These are phyloP conservation scores for Rasamsonia emersonii DNA, from an alignment of 2,329 filamentous ascomycete species.

Conservation along the genomic window DNA sequence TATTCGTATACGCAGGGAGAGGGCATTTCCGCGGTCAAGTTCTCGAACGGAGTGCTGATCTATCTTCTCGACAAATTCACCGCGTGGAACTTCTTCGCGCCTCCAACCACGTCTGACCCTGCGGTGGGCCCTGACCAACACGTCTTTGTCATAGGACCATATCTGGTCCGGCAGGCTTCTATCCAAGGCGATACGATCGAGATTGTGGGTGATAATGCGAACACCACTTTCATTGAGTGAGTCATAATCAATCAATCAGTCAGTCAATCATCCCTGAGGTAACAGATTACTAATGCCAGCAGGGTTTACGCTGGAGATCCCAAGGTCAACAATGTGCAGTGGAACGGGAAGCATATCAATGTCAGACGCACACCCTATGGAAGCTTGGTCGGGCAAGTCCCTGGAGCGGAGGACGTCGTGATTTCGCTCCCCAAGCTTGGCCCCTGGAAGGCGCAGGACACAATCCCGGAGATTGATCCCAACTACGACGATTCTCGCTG, in stretches of 20 bases:
- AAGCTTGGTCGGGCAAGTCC: slow-evolving; percentile 33
- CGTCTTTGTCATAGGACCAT: slow-evolving; percentile 37
- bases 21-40: slow-evolving; percentile 40
- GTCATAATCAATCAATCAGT: background rate
- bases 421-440: slow-evolving; percentile 39
- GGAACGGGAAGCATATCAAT: slow-evolving; percentile 37
- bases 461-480: slow-evolving; percentile 40
- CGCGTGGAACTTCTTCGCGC: slow-evolving; percentile 51
- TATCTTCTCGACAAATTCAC: slow-evolving; percentile 47
- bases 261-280: background rate
- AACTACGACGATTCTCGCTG: slow-evolving; percentile 46
- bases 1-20: slow-evolving; percentile 42
- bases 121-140: slow-evolving; percentile 39
- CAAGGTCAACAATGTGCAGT: slow-evolving; percentile 33
- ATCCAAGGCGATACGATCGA: slow-evolving; percentile 26
- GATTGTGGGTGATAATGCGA: slow-evolving; percentile 34
- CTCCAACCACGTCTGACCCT: slow-evolving; percentile 39
- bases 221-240: slow-evolving; percentile 33
- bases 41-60: slow-evolving; percentile 42
- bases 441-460: slow-evolving; percentile 43
- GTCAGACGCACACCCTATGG: slow-evolving; percentile 36
- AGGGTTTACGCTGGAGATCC: slow-evolving; percentile 34
- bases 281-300: background rate
- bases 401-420: slow-evolving; percentile 29
- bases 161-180: slow-evolving; percentile 35